These are phyloP conservation scores for Amanita pallidorosea DNA, from an alignment of 768 basidiomycete genomes.

Conservation along the genomic window DNA sequence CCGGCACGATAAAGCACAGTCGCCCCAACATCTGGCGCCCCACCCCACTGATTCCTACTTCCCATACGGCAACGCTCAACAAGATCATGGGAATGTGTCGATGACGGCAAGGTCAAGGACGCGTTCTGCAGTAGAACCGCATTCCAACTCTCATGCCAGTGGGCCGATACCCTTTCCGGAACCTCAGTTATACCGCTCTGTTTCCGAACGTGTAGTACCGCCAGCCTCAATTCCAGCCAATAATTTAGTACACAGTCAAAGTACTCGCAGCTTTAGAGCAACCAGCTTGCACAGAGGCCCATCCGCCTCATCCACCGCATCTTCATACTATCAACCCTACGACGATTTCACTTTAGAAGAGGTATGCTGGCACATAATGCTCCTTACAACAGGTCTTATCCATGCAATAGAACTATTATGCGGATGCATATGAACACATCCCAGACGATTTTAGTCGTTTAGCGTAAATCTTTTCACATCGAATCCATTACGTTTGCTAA, in stretches of 20 bases:
- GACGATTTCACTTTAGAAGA: conserved; percentile 18
- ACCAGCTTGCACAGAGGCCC: neutral
- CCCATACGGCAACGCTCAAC: neutral
- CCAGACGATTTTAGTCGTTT: neutral
- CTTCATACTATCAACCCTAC: conserved; percentile 11
- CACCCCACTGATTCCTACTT: neutral
- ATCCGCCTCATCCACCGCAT: conserved; percentile 5
- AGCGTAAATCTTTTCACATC: conserved; percentile 10
- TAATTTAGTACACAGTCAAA: neutral
- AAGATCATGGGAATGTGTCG: neutral
- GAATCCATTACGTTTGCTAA: conserved; percentile 22
- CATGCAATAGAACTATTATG: neutral
- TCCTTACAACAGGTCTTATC: neutral
- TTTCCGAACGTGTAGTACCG: conserved; percentile 23
- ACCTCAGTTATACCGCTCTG: conserved; percentile 37
- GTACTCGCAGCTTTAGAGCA: neutral
- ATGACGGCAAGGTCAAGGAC: neutral
- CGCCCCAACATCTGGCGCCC: neutral
- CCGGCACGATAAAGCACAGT: neutral
- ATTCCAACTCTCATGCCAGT: neutral
- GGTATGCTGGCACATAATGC: conserved; percentile 2
- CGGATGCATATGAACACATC: neutral
- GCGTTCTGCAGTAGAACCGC: neutral
- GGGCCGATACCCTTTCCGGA: conserved; percentile 35
- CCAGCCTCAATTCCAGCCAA: conserved; percentile 19